Evolutionary conservation across 2,329 filamentous ascomycete species (phyloP), one percentile per base, ranked within the genome.

Genomic region (Aschersonia sp.): DNA sequence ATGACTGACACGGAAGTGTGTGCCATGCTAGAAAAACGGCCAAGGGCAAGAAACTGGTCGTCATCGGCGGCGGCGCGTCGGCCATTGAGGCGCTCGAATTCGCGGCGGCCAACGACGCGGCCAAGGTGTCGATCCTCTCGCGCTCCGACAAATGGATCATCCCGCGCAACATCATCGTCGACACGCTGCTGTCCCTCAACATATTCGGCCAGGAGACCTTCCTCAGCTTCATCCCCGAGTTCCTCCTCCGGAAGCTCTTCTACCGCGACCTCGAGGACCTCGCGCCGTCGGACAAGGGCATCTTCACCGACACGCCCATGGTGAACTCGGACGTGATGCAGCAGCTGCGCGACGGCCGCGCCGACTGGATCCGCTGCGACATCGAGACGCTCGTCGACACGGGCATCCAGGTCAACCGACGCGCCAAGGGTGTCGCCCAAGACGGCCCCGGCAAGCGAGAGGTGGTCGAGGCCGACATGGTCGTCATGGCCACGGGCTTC

Each of bases 141-240:
- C 75, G 87, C 29, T 85, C 80, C 10, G 85, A 91, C 56, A 92
- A 91, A 61, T 91, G 85, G 86, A 86, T 92, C 52, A 89, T 91
- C 47, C 87, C 87, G 0, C 76, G 88, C 6, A 92, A 94, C 54
- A 70, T 85, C 0, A 45, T 92, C 43, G 72, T 92, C 46, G 82
- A 94, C 59, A 70, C 77, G 2, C 69, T 94, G 1, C 74, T 94
- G 1, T 77, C 84, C 2, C 67, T 88, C 56, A 94, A 94, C 61
- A 75, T 92, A 46, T 81, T 89, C 51, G 87, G 86, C 1, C 78
- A 83, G 43, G 84, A 92, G 62, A 92, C 84, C 0, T 61, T 75
- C 0, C 65, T 92, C 20, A 87, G 83, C 1, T 87, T 80, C 71
- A 82, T 94, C 40, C 87, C 88, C 0, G 87, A 94, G 61, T 71